These are phyloP conservation scores for Quercus agrifolia DNA, from an alignment of 306 rosid species.

Conservation along the genomic window DNA sequence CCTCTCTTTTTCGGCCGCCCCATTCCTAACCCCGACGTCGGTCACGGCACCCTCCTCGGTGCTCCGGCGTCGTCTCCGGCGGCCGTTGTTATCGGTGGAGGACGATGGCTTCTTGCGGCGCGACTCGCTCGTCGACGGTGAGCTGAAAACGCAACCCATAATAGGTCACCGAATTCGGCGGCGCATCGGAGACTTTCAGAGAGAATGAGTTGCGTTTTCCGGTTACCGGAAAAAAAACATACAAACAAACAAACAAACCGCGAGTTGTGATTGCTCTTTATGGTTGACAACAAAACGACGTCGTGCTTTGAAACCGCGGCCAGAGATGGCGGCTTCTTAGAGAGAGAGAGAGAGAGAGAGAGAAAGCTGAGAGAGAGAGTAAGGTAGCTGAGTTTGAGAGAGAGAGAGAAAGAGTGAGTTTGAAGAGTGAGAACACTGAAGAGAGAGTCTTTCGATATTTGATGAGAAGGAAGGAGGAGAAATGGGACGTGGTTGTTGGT, in stretches of 20 bases:
- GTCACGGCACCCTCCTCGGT: conserved; percentile 13
- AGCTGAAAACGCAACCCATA: conserved; percentile 93
- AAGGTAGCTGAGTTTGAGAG: not conserved
- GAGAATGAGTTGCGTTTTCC: not conserved
- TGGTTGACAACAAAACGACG: not conserved
- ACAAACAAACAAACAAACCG: not conserved
- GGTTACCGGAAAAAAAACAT: not conserved
- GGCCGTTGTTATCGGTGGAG: not conserved
- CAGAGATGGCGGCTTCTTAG: conserved; percentile 13
- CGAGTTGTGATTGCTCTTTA: not conserved
- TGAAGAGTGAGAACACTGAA: not conserved
- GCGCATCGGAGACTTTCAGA: conserved; percentile 44
- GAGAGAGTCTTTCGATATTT: conserved; percentile 1
- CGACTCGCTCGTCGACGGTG: conserved; percentile 18
- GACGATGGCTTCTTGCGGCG: not conserved
- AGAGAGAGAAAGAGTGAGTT: not conserved
- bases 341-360: not conserved
- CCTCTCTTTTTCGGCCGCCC: conserved; percentile 14
- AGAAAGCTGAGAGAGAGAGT: conserved; percentile 1
- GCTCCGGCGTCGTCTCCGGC: conserved; percentile 29
- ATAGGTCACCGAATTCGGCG: conserved; percentile 38
- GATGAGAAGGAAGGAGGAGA: not conserved
- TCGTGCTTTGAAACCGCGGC: not conserved
- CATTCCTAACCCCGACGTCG: conserved; percentile 26
- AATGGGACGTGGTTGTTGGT: conserved; percentile 8